Evolutionary conservation across 2,329 filamentous ascomycete species (phyloP), one percentile per base, ranked within the genome.

Genomic region (Aspergillus pseudonomiae): DNA sequence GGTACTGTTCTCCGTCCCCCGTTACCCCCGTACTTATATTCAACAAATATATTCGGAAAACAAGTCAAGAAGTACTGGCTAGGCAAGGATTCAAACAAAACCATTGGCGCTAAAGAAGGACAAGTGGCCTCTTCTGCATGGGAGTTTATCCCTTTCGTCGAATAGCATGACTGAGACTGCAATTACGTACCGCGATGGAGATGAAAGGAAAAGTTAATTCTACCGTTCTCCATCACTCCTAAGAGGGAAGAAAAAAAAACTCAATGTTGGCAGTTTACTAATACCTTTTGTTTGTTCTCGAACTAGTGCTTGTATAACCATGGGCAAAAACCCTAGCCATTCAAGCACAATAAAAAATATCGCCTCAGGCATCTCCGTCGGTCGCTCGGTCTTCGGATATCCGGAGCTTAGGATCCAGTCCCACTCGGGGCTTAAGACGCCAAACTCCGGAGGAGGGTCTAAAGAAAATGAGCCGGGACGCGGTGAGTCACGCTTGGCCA

Each of bases 401-500:
- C 52, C 52, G 52, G 52, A 39, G 52, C n/a, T 21, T n/a, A 19
- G 16, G 30, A 21, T 34, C 28, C 28, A 32, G 48, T 21, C 48
- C 48, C 48, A 52, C 48, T 39, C 52, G 59, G 50, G 59, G 52
- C 36, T 56, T 46, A 36, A 36, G 28, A 32, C 39, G 39, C 34
- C 59, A 61, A 61, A 61, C 52, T 61, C 59, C 59, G 59, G 43
- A 28, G 45, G 45, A 52, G 48, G 48, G 46, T 50, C 46, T 16
- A 21, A 61, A 61, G 59, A 61, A 61, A 61, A 61, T 48, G 59
- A 61, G 52, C 45, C 59, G 59, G 59, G 52, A 61, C n/a, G 28
- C 32, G 41, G 59, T 61, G 59, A 61, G 59, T 61, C 59, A 61
- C 48, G 52, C 7, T 56, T 34, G 28, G 21, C 57, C 41, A 36